Percentiles rank a stretch among this genome's conserved stretches.
phyloP scores from a whole-genome alignment of 192 early-diverging fungal species.

The Entomortierella parvispora region DNA sequence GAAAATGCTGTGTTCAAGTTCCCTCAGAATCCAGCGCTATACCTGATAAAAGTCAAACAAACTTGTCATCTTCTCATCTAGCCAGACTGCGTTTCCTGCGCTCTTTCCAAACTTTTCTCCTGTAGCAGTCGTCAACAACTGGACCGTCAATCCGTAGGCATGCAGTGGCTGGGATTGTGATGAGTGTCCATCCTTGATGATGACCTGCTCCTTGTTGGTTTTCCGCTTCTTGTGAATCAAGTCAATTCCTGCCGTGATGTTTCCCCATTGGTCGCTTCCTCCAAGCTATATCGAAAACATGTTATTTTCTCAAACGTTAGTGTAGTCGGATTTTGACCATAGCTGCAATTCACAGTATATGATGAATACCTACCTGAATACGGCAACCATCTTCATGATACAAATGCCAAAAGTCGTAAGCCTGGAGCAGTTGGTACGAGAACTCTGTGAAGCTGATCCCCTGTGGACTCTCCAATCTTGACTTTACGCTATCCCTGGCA shows the following conservation, averaged over 20 bases:
- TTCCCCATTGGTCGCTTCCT: conserved; percentile 98
- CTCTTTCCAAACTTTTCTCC: conserved; percentile 99
- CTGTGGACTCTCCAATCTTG: conserved; percentile 77
- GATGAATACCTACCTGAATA: conserved; percentile 65
- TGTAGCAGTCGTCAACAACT: conserved; percentile 83
- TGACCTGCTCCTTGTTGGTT: conserved; percentile 25
- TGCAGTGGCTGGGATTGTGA: conserved; percentile 21
- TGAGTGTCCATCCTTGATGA: conserved; percentile 11
- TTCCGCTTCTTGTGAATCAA: conserved; percentile 78
- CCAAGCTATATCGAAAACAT: conserved; percentile 69
- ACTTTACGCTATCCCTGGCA: conserved; percentile 86
- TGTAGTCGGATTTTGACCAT: background rate
- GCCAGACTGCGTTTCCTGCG: conserved; percentile 96
- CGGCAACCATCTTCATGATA: conserved; percentile 69
- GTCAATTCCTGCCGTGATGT: conserved; percentile 93
- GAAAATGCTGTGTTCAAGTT: background rate
- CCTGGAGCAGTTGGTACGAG: conserved; percentile 95
- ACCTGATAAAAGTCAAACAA: conserved; percentile 95
- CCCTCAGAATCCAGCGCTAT: background rate
- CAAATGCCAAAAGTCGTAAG: conserved; percentile 92
- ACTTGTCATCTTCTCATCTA: conserved; percentile 82
- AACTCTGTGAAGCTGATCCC: conserved; percentile 98
- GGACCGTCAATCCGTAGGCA: conserved; percentile 89
- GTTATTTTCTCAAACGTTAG: background rate
- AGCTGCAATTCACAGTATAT: background rate